Conservation (phyloP, 164 flowering plant genomes). For the Umbilicus rupestris region DNA sequence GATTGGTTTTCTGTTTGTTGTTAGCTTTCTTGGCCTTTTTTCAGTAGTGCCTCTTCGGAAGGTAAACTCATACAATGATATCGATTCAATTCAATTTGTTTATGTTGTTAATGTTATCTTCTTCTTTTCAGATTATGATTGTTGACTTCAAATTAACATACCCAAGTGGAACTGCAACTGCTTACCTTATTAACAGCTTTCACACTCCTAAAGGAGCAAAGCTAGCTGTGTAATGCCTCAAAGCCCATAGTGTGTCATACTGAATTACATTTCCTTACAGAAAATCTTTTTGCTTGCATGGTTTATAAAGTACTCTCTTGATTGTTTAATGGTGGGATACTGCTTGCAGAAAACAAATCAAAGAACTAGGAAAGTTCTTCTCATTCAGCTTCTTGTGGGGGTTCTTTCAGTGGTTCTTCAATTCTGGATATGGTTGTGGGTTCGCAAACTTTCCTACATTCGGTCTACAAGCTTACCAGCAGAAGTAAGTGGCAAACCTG, state of each 20-base stretch:
- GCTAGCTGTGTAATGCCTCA: conserved; percentile 4
- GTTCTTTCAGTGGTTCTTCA: conserved; percentile 5
- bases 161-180: conserved; percentile 12
- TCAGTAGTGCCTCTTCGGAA: conserved; percentile 1
- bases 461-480: background rate
- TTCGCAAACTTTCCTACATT: conserved; percentile 1
- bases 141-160: conserved; percentile 6
- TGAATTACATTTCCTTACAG: background rate
- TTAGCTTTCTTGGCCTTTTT: conserved; percentile 3
- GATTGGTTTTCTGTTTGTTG: conserved; percentile 8
- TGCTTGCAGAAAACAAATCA: conserved; percentile 4
- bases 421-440: background rate
- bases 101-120: background rate
- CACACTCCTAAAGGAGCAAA: conserved; percentile 9
- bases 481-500: background rate
- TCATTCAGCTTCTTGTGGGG: conserved; percentile 7
- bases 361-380: conserved; percentile 2
- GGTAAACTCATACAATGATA: background rate
- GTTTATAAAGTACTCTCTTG: background rate
- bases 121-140: conserved; percentile 7
- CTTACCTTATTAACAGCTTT: conserved; percentile 8
- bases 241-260: background rate
- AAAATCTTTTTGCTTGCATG: background rate
- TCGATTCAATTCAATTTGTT: background rate
- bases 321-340: background rate